phyloP scores from a whole-genome alignment of 2,329 filamentous ascomycete genomes.

The Cytospora leucostoma region DNA sequence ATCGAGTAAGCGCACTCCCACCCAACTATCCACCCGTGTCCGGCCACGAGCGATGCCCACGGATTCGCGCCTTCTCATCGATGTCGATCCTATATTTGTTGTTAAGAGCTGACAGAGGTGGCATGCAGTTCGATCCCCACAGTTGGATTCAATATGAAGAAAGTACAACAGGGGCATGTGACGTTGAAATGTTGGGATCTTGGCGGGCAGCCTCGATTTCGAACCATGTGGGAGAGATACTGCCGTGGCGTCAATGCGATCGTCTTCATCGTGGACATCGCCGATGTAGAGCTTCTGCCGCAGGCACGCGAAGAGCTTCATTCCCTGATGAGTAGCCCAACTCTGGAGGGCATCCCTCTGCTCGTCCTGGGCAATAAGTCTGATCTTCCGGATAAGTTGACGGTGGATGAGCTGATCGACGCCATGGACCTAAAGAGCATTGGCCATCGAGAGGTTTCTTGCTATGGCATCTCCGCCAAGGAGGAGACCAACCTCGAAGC shows the following conservation, averaged over 20 bases:
- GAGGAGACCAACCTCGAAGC: slow-evolving; percentile 98
- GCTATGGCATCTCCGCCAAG: slow-evolving; percentile 98
- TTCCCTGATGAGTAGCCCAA: slow-evolving; percentile 79
- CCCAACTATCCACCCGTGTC: slow-evolving; percentile 26
- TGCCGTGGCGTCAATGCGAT: slow-evolving; percentile 97
- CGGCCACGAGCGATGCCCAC: not conserved
- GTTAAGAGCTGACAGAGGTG: slow-evolving; percentile 32
- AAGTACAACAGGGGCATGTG: slow-evolving; percentile 95
- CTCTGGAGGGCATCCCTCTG: slow-evolving; percentile 85
- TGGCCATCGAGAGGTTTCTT: slow-evolving; percentile 90
- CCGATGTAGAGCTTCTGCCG: slow-evolving; percentile 77
- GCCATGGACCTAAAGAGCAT: slow-evolving; percentile 87
- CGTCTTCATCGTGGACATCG: slow-evolving; percentile 97
- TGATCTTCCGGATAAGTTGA: slow-evolving; percentile 85
- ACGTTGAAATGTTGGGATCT: slow-evolving; percentile 99
- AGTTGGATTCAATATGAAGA: slow-evolving; percentile 99
- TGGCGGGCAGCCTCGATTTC: slow-evolving; percentile 93
- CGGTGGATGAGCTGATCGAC: slow-evolving; percentile 94
- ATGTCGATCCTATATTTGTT: slow-evolving; percentile 41
- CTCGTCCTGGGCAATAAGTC: slow-evolving; percentile 97
- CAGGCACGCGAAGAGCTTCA: slow-evolving; percentile 92
- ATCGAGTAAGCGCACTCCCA: slow-evolving; percentile 75
- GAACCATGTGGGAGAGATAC: slow-evolving; percentile 99
- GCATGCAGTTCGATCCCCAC: slow-evolving; percentile 87
- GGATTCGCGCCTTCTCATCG: slow-evolving; percentile 11